Evolutionary conservation across 2,329 filamentous ascomycete species (phyloP).

Genomic region (Colletotrichum brevisporum): DNA sequence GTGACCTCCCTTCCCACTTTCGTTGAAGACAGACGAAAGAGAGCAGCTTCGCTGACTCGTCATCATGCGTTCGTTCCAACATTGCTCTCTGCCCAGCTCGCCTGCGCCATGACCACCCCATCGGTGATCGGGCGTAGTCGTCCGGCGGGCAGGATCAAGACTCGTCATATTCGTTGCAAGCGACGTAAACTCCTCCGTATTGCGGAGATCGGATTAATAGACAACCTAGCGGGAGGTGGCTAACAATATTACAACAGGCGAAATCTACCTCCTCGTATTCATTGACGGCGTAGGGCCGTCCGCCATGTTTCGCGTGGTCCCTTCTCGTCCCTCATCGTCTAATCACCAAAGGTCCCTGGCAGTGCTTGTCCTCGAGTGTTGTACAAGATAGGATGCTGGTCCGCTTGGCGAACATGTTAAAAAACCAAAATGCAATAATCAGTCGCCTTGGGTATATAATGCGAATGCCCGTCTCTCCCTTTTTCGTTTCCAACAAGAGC

Average conservation of each 20-base stretch:
- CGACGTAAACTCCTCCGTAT: not conserved
- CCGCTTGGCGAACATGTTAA: not conserved
- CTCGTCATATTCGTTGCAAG: not conserved
- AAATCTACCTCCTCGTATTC: not conserved
- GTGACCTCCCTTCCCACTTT: not conserved
- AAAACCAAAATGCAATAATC: conserved; percentile 7
- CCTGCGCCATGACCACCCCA: conserved; percentile 13
- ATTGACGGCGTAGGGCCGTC: not conserved
- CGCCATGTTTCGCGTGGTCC: conserved; percentile 3
- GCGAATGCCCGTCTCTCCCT: conserved; percentile 21
- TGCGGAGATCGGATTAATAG: conserved; percentile 10
- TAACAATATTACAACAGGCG: conserved; percentile 12
- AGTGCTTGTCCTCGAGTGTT: not conserved
- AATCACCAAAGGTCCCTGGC: not conserved
- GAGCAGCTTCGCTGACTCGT: conserved; percentile 11
- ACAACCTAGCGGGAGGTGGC: not conserved
- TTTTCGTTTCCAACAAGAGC: conserved; percentile 17
- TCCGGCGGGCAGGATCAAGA: not conserved
- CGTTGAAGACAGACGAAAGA: not conserved
- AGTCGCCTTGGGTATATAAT: conserved; percentile 37
- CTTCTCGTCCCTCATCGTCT: conserved; percentile 6
- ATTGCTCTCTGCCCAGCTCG: not conserved
- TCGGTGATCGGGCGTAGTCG: not conserved
- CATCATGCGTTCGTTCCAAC: not conserved
- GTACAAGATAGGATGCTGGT: conserved; percentile 15